These are phyloP conservation scores for Boletus subcaerulescens DNA, from an alignment of 768 basidiomycete genomes.

Conservation along the genomic window DNA sequence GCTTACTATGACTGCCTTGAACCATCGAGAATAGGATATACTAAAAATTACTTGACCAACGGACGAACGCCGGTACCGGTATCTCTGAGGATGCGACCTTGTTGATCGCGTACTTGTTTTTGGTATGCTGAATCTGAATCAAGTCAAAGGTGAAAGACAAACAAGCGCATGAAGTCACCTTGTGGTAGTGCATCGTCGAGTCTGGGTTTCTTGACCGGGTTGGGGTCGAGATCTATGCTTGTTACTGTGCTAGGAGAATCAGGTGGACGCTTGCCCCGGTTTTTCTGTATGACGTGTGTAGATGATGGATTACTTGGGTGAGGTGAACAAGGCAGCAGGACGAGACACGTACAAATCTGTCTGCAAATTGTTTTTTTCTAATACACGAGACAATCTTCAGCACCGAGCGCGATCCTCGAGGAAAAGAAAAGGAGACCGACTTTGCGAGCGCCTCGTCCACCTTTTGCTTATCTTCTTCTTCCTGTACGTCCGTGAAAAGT, in stretches of 20 bases:
- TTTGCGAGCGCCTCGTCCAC: constrained; percentile 48
- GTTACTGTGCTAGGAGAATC: constrained; percentile 35
- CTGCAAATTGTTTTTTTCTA: constrained; percentile 61
- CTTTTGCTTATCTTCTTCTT: constrained; percentile 57
- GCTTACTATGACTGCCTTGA: constrained; percentile 14
- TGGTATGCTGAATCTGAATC: constrained; percentile 30
- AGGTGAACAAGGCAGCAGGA: constrained; percentile 5
- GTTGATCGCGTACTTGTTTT: constrained; percentile 37
- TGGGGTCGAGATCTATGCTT: constrained; percentile 31
- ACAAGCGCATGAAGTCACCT: constrained; percentile 28
- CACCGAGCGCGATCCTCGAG: background rate
- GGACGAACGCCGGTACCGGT: constrained; percentile 37
- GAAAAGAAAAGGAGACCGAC: constrained; percentile 32
- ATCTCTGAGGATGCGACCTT: constrained; percentile 42
- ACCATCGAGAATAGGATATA: background rate
- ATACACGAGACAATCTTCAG: background rate
- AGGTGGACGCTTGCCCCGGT: constrained; percentile 54
- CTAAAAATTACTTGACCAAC: constrained; percentile 37
- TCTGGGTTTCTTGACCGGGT: constrained; percentile 41
- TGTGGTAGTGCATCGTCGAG: constrained; percentile 19
- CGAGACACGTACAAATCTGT: constrained; percentile 46
- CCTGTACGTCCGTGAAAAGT: constrained; percentile 31
- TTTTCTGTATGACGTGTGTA: constrained; percentile 40
- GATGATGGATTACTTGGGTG: no score
- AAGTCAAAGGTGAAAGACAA: background rate